Base-by-base conservation (phyloP, 2,329 filamentous ascomycete genomes). In the Plectosphaerella plurivora region DNA sequence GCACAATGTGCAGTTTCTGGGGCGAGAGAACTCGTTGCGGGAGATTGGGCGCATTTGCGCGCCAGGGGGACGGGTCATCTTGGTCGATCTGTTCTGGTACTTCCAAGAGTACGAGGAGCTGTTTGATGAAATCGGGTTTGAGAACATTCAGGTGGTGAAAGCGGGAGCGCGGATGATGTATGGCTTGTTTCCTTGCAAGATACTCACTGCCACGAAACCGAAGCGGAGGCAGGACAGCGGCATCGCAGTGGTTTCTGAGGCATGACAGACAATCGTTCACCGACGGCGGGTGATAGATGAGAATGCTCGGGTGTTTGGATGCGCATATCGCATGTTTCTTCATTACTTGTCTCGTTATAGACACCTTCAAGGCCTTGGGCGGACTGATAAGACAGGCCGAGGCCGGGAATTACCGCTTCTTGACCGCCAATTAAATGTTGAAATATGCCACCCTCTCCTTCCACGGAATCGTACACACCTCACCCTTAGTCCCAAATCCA, bases 401-500 rank as follows among this genome's bases (percentile, higher is more conserved):
- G 8, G 11, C 28, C 11, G 28, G 22, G 28, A 8, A 9, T 8
- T 5, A 10, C 28, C 28, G 11, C 28, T 33, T 33, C 28, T 12
- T 12, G 8, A 33, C 28, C 28, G 8, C 8, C 28, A 4, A 33
- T 33, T 9, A 12, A 33, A 12, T 12, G 9, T 3, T 10, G 11
- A 33, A 8, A 10, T 12, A 33, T 33, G 3, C 7, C 11, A 9
- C 28, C 3, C 28, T 33, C 3, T 12, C 9, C 28, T 33, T 33
- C 4, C 28, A 33, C 28, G 28, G 11, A 33, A 33, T 33, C 11
- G 11, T 36, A 41, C 33, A 37, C 45, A 57, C 22, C 28, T 33
- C 8, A 33, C 8, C 11, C 28, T 33, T 50, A 70, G 46, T 71
- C 65, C 69, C 69, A 72, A 33, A 72, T 59, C 66, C 68, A 71